Evolutionary conservation across 331 rosid species (phyloP), one percentile per base, ranked within the genome.

Genomic region (Quercus tomentella): DNA sequence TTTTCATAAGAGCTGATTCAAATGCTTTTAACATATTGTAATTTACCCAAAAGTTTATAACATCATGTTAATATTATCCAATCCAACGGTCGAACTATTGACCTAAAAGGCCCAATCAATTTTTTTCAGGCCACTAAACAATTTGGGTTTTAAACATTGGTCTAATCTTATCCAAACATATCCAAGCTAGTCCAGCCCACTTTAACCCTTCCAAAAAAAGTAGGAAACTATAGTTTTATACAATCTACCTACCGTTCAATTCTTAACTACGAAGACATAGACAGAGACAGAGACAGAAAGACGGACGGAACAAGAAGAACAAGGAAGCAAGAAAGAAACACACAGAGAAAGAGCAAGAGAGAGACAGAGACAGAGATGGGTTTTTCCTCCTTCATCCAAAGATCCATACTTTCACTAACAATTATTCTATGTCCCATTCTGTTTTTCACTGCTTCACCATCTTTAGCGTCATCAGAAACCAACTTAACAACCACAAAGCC

Each of bases 1-100:
- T 0, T 37, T 37, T 7, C 12, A 0, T 0, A 41, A 11, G 2
- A 41, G 1, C 12, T 8, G 0, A 8, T 8, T 41, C 45, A 41
- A 41, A 8, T 9, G 12, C 45, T 41, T 0, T 41, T 2, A 41
- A 8, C 45, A 8, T 2, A 37, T 8, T 49, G 17, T 14, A 49
- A 49, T 49, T 49, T 10, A 14, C 2, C 17, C 54, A 49, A 49
- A 49, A 49, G 15, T 3, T 10, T 12, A 49, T 12, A 12, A 45
- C 14, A 45, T 12, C 16, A 45, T 45, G 16, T 2, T 12, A 14
- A 14, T 49, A 49, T 49, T 14, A 14, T 49, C 15, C 17, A 49
- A 14, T 14, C 45, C 45, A 2, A 41, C 1, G 54, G 15, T 49
- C 54, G 5, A 14, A 12, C 5, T 4, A 1, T 11, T 49, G 17